Base-by-base conservation (phyloP, 2,329 filamentous ascomycete species). In the Plenodomus lindquistii region DNA sequence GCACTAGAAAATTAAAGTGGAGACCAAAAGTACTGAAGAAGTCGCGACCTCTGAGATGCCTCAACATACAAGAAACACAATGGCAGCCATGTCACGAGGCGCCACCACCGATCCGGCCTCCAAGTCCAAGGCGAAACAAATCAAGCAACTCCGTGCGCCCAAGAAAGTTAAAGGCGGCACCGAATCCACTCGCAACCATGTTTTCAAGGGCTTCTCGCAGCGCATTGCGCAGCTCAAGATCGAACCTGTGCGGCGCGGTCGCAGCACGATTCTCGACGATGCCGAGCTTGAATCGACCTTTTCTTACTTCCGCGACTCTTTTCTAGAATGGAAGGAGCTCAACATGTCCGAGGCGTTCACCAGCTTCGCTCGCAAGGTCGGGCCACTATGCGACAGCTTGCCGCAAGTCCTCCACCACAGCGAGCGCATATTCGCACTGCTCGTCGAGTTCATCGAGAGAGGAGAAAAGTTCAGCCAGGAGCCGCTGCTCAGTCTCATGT, bases 331-430 rank as follows among this genome's bases (percentile, higher is more conserved):
- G 94, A 78, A 82, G 45, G 94, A 97, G 63, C 83, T 96, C 72
- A 97, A 97, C 74, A 79, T 97, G 54, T 91, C 93, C 15, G 86
- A 88, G 55, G 83, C 80, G 29, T 99, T 96, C 67, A 84, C 84
- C 40, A 77, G 80, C 36, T 97, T 99, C 74, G 82, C 85, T 59
- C 84, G 86, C 55, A 84, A 89, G 69, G 85, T 90, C 39, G 79
- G 83, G 60, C 86, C 89, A 45, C 80, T 96, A 44, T 93, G 86
- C 77, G 92, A 97, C 72, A 97, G 87, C 67, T 81, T 99, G 37
- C 87, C 92, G 18, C 91, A 97, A 73, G 88, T 99, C 57, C 78
- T 99, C 52, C 89, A 97, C 77, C 89, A 96, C 72, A 87, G 96
- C 74, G 84, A 89, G 59, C 84, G 84, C 70, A 94, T 99, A 59